Evolutionary conservation across 2,329 filamentous ascomycete species (phyloP).

Genomic region (Phialophora tarda): DNA sequence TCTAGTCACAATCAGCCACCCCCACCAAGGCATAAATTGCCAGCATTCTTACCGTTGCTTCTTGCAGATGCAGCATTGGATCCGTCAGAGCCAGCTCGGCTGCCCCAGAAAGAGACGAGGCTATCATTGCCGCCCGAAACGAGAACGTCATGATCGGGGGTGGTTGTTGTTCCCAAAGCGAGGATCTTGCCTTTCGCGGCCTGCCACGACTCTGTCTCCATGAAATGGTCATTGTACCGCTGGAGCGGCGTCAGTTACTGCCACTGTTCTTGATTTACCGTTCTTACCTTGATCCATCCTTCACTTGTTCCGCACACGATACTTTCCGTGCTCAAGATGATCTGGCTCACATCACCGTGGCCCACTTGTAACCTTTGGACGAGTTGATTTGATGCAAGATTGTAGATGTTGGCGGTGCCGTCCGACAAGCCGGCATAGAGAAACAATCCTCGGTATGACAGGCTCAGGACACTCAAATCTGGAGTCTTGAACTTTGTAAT

Average conservation of each 20-base stretch:
- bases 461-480: conserved; percentile 71
- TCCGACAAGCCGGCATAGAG: conserved; percentile 88
- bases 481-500: conserved; percentile 70
- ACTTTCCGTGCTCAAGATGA: conserved; percentile 69
- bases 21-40: not conserved
- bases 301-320: conserved; percentile 89
- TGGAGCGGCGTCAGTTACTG: conserved; percentile 43
- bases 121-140: conserved; percentile 95
- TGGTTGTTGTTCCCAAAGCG: conserved; percentile 75
- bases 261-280: not conserved
- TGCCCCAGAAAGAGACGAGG: conserved; percentile 85
- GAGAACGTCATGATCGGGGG: conserved; percentile 77
- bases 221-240: conserved; percentile 81
- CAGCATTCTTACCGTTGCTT: conserved; percentile 58
- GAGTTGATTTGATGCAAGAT: conserved; percentile 90
- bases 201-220: conserved; percentile 76
- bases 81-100: conserved; percentile 53
- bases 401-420: conserved; percentile 93
- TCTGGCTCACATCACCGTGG: conserved; percentile 70
- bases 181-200: conserved; percentile 88
- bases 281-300: conserved; percentile 77
- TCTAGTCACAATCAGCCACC: conserved; percentile 49
- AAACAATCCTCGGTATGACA: conserved; percentile 87
- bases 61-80: conserved; percentile 47
- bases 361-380: conserved; percentile 83